A percentile compares a stretch with the other conserved stretches of the same genome.
Evolutionary conservation across 1,284 basidiomycete species (phyloP).

Genomic region (Sphaerobolus stellatus): DNA sequence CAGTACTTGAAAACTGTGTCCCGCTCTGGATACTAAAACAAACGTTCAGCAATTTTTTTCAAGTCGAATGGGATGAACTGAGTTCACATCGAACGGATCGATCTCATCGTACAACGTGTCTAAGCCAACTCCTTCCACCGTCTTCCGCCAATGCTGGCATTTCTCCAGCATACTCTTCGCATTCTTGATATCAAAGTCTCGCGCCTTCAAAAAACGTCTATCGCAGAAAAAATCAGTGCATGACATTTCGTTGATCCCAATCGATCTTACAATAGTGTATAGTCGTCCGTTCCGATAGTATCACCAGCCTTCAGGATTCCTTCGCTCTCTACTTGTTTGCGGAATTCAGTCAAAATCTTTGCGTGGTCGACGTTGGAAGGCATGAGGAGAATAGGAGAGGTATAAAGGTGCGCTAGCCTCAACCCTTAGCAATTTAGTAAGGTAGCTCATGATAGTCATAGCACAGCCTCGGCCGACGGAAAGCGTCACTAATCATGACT

Average conservation of each 20-base stretch:
- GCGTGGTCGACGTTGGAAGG: slow-evolving; percentile 23
- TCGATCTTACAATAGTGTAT: slow-evolving; percentile 53
- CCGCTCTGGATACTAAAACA: slow-evolving; percentile 61
- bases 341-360: slow-evolving; percentile 38
- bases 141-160: slow-evolving; percentile 59
- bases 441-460: too few species aligned
- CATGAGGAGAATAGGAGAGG: slow-evolving; percentile 1
- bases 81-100: slow-evolving; percentile 60
- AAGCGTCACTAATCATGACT: too few species aligned
- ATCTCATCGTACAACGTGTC: slow-evolving; percentile 54
- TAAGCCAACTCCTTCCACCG: slow-evolving; percentile 55
- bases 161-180: slow-evolving; percentile 59
- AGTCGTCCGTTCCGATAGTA: slow-evolving; percentile 64
- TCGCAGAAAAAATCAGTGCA: background rate
- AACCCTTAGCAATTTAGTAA: too few species aligned
- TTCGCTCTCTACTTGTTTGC: slow-evolving; percentile 49
- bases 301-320: slow-evolving; percentile 57
- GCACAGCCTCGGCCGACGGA: too few species aligned
- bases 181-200: slow-evolving; percentile 54
- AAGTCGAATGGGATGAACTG: background rate
- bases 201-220: slow-evolving; percentile 69
- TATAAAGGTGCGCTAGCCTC: too few species aligned
- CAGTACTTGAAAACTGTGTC: slow-evolving; percentile 66
- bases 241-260: background rate
- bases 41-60: background rate